These are phyloP conservation scores for Trifolium repens DNA, from an alignment of 306 rosid species.

Conservation along the genomic window DNA sequence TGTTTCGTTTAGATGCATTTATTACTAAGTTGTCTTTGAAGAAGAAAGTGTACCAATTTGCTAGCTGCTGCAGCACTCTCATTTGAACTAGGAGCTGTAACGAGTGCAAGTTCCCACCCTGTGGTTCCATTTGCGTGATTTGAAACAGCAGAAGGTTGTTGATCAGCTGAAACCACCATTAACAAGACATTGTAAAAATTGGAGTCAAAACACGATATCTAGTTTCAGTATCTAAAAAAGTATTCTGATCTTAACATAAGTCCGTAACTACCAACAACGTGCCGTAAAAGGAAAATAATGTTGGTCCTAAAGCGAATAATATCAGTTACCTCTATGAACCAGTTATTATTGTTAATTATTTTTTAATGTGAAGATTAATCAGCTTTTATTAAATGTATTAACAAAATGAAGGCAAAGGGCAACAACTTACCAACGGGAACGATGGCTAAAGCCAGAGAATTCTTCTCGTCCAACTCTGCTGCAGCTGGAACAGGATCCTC, in stretches of 20 bases:
- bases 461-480: constrained; percentile 87
- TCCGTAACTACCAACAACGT: not conserved
- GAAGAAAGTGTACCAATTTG: constrained; percentile 69
- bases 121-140: constrained; percentile 71
- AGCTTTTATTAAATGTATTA: constrained; percentile 17
- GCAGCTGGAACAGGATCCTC: constrained; percentile 82
- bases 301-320: constrained; percentile 31
- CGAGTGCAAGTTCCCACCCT: constrained; percentile 99
- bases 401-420: constrained; percentile 39
- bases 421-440: constrained; percentile 74
- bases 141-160: constrained; percentile 64
- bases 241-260: not conserved
- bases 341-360: constrained; percentile 12
- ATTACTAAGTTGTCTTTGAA: not conserved
- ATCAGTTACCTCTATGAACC: constrained; percentile 23
- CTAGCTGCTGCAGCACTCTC: constrained; percentile 78
- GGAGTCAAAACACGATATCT: not conserved
- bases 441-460: constrained; percentile 92
- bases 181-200: constrained; percentile 25
- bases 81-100: constrained; percentile 93
- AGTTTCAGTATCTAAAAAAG: constrained; percentile 17
- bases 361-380: constrained; percentile 14
- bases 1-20: not conserved
- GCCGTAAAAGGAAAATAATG: constrained; percentile 15
- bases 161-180: constrained; percentile 64